These are phyloP conservation scores for Blastobotrys raffinosifermentans DNA, from an alignment of 1,139 yeast species.

Conservation along the genomic window DNA sequence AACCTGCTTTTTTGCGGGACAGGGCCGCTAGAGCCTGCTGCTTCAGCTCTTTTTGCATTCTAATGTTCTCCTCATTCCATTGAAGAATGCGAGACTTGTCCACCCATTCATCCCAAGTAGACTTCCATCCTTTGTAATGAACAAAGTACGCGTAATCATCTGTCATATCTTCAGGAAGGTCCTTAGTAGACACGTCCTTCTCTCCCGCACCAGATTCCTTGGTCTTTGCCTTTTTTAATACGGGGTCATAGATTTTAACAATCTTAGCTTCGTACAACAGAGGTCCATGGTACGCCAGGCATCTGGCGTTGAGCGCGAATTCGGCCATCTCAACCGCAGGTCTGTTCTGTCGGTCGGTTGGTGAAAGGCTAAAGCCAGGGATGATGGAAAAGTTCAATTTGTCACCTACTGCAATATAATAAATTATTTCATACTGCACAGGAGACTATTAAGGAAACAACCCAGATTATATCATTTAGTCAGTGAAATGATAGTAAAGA, in stretches of 20 bases:
- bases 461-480: no score
- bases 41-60: slow-evolving; percentile 58
- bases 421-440: no score
- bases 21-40: slow-evolving; percentile 38
- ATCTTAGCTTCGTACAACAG: slow-evolving; percentile 84
- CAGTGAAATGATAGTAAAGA: no score
- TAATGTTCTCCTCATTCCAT: slow-evolving; percentile 61
- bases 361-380: background rate
- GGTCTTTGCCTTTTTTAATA: slow-evolving; percentile 34
- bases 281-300: slow-evolving; percentile 89
- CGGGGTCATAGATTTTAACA: slow-evolving; percentile 55
- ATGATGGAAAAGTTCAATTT: background rate
- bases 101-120: slow-evolving; percentile 98
- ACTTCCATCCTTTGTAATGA: slow-evolving; percentile 95
- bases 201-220: slow-evolving; percentile 24
- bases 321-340: background rate
- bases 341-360: no score
- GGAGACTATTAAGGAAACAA: no score
- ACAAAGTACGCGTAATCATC: slow-evolving; percentile 51
- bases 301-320: slow-evolving; percentile 28
- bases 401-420: no score
- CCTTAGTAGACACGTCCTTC: slow-evolving; percentile 25
- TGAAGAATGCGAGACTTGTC: slow-evolving; percentile 60
- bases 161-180: slow-evolving; percentile 42
- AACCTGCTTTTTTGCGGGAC: background rate